These are phyloP conservation scores for Aurifilum marmelostoma DNA, from an alignment of 2,329 filamentous ascomycete genomes.

Conservation along the genomic window DNA sequence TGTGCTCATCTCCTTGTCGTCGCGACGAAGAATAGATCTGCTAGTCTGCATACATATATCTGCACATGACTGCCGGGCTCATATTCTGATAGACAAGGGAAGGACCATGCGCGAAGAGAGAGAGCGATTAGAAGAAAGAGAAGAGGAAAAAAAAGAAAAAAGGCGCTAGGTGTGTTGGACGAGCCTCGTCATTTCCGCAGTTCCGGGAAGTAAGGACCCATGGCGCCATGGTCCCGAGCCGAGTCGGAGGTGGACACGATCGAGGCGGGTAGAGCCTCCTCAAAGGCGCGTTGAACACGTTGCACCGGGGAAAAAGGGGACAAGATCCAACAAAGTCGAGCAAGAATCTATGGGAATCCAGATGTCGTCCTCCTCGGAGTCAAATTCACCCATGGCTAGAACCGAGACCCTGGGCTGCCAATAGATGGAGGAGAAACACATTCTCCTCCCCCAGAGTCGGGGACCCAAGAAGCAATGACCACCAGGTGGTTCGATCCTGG, in stretches of 20 bases:
- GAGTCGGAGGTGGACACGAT: neutral
- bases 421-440: neutral
- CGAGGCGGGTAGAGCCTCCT: neutral
- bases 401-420: neutral
- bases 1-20: neutral
- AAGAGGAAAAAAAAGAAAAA: neutral
- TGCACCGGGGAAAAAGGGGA: neutral
- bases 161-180: neutral
- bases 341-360: neutral
- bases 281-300: neutral
- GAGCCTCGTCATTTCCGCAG: neutral
- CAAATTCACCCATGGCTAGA: neutral
- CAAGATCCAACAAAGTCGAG: neutral
- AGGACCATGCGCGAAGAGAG: neutral
- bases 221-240: neutral
- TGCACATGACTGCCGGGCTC: neutral
- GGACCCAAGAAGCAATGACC: neutral
- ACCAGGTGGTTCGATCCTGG: neutral
- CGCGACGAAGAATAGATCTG: neutral
- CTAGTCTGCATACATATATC: neutral
- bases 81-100: neutral
- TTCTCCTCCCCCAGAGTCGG: neutral
- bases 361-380: neutral
- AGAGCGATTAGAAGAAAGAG: neutral
- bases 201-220: neutral